Conservation (phyloP, 1,284 basidiomycete genomes). For the Pseudozyma sp. region DNA sequence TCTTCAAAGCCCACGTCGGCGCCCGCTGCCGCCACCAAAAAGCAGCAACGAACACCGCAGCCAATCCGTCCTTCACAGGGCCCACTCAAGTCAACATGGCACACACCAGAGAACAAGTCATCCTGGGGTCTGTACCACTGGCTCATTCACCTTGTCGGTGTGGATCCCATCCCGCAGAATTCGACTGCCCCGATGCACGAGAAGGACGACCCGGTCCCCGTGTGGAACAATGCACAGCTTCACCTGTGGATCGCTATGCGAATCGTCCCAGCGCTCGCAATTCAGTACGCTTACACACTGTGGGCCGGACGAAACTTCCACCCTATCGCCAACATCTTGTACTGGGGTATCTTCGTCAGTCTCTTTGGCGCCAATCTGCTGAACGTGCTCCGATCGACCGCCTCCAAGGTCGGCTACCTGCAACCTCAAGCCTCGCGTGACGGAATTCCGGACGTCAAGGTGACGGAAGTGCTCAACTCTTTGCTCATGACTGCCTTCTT, state of each 20-base stretch:
- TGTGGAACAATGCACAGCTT: slow-evolving; percentile 46
- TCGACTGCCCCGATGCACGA: slow-evolving; percentile 28
- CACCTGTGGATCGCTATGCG: slow-evolving; percentile 52
- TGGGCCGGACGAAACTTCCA: slow-evolving; percentile 51
- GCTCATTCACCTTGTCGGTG: slow-evolving; percentile 24
- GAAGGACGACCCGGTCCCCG: slow-evolving; percentile 46
- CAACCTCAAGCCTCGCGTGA: slow-evolving; percentile 51
- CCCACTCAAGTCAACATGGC: slow-evolving; percentile 47
- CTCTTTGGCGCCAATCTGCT: slow-evolving; percentile 37
- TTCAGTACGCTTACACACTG: slow-evolving; percentile 50
- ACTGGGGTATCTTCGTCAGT: slow-evolving; percentile 37
- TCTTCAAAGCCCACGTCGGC: slow-evolving; percentile 3
- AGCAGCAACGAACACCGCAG: slow-evolving; percentile 20
- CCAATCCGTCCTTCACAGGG: slow-evolving; percentile 45
- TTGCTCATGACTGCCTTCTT: slow-evolving; percentile 44
- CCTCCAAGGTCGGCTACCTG: slow-evolving; percentile 53
- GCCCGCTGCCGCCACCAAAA: slow-evolving; percentile 13
- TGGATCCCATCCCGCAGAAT: slow-evolving; percentile 37
- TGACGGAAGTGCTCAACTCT: slow-evolving; percentile 38
- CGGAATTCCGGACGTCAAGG: slow-evolving; percentile 45
- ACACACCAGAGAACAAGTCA: slow-evolving; percentile 16
- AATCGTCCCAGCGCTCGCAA: slow-evolving; percentile 38
- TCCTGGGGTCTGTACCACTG: slow-evolving; percentile 26
- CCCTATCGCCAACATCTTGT: slow-evolving; percentile 48
- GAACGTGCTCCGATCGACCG: slow-evolving; percentile 29